phyloP scores from a whole-genome alignment of 108 stramenopile species.

The Stephanodiscus minutulus region DNA sequence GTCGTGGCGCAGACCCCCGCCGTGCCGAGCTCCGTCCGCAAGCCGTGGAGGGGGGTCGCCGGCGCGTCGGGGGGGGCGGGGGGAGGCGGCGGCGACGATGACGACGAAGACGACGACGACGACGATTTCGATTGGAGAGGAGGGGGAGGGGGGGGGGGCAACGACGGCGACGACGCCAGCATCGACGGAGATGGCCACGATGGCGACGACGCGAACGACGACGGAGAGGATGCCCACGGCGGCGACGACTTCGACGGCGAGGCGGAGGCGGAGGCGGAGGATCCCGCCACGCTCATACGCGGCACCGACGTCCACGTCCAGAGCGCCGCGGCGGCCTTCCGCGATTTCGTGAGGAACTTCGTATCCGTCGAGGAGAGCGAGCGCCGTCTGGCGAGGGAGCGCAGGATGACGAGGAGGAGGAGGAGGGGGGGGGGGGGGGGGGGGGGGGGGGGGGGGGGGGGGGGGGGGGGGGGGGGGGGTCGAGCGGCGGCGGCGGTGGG shows the following conservation, averaged over 20 bases:
- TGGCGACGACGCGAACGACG: conserved; percentile 5
- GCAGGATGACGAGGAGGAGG: conserved; percentile 14
- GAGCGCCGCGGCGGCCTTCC: conserved; percentile 75
- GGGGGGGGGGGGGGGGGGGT: conserved; percentile 18
- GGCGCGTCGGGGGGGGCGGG: conserved; percentile 5
- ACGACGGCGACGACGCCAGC: not conserved
- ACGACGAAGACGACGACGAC: conserved; percentile 22
- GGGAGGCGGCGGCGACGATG: conserved; percentile 11
- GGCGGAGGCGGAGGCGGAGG: conserved; percentile 12
- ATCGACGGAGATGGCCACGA: conserved; percentile 7
- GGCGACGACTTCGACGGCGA: conserved; percentile 13
- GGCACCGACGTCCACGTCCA: conserved; percentile 85
- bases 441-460: conserved; percentile 23
- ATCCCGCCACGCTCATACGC: conserved; percentile 54
- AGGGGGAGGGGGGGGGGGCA: not conserved
- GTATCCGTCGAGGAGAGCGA: conserved; percentile 54
- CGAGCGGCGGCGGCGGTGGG: conserved; percentile 30
- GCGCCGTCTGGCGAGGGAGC: conserved; percentile 21
- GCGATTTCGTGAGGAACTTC: conserved; percentile 75
- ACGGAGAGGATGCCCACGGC: conserved; percentile 2
- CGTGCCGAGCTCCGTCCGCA: conserved; percentile 21
- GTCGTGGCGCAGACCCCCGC: conserved; percentile 3
- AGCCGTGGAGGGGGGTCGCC: not conserved
- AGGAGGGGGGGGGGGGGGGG: conserved; percentile 8
- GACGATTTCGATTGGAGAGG: conserved; percentile 8